phyloP scores from a whole-genome alignment of 2,329 filamentous ascomycete genomes.

The Beauveria sp. region DNA sequence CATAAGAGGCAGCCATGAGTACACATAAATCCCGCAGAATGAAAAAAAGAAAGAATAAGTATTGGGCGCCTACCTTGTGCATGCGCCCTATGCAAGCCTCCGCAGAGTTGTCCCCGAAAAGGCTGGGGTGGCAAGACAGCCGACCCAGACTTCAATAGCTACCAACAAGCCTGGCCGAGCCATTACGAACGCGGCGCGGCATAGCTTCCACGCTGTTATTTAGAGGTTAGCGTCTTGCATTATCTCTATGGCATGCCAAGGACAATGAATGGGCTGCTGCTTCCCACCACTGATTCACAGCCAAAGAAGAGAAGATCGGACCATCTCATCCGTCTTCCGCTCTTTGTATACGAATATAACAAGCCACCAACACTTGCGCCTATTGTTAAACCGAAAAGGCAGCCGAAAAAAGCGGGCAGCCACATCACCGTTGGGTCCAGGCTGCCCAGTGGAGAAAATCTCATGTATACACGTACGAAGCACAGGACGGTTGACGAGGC shows the following conservation, averaged over 20 bases:
- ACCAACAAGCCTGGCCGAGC: background rate
- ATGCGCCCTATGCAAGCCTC: background rate
- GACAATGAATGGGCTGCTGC: background rate
- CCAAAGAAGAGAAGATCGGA: background rate
- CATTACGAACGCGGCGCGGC: background rate
- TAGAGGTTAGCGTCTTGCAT: no score
- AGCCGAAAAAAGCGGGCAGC: background rate
- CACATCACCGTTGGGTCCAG: background rate
- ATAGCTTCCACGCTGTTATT: background rate
- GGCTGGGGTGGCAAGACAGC: background rate
- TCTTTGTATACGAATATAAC: background rate
- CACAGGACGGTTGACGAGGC: background rate
- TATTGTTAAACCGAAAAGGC: background rate
- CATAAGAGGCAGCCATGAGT: background rate
- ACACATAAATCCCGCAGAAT: background rate
- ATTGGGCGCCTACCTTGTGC: background rate
- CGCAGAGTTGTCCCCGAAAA: background rate
- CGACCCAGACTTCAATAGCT: background rate
- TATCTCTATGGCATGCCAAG: no score
- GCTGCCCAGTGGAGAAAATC: background rate
- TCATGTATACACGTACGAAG: background rate
- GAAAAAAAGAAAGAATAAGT: background rate
- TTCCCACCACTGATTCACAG: background rate
- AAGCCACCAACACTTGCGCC: background rate
- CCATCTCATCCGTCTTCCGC: no score